Conservation (phyloP, 1,284 basidiomycete species). For the Pterula multifida region DNA sequence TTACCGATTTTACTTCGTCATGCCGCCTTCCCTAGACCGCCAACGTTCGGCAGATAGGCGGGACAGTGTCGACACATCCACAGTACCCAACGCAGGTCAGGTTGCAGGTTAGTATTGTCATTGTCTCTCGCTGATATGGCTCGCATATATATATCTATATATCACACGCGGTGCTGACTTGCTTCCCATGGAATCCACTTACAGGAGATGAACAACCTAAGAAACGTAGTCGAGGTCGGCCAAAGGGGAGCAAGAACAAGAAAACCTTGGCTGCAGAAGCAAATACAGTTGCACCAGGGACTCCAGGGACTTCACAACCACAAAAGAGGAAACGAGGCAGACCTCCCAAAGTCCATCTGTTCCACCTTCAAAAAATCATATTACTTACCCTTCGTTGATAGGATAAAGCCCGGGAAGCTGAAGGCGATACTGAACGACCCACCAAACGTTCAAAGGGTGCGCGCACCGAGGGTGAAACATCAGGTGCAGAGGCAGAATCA, state of each 20-base stretch:
- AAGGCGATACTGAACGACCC: conserved; percentile 38
- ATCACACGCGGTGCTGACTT: not conserved
- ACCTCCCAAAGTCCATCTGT: conserved; percentile 54
- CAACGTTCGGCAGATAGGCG: not conserved
- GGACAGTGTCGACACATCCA: not conserved
- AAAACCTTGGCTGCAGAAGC: conserved; percentile 32
- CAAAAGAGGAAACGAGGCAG: conserved; percentile 51
- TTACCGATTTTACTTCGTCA: conserved; percentile 16
- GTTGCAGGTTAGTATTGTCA: conserved; percentile 20
- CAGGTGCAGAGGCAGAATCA: conserved; percentile 28
- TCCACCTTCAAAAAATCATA: conserved; percentile 2
- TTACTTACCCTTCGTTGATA: not conserved
- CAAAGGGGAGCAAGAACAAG: conserved; percentile 78
- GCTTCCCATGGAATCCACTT: not conserved
- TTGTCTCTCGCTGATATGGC: conserved; percentile 27
- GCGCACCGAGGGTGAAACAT: conserved; percentile 28
- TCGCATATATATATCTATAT: too few relatives aligned
- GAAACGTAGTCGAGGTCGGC: conserved; percentile 68
- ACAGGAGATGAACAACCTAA: conserved; percentile 2
- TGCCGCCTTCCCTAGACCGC: conserved; percentile 11
- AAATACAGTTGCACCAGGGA: conserved; percentile 22
- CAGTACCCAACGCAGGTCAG: not conserved
- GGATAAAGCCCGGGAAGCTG: conserved; percentile 17
- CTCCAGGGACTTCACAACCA: conserved; percentile 11
- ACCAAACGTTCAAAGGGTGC: conserved; percentile 38